These are phyloP conservation scores for Debaryomyces hansenii DNA, from an alignment of 805 yeast species.

Conservation along the genomic window DNA sequence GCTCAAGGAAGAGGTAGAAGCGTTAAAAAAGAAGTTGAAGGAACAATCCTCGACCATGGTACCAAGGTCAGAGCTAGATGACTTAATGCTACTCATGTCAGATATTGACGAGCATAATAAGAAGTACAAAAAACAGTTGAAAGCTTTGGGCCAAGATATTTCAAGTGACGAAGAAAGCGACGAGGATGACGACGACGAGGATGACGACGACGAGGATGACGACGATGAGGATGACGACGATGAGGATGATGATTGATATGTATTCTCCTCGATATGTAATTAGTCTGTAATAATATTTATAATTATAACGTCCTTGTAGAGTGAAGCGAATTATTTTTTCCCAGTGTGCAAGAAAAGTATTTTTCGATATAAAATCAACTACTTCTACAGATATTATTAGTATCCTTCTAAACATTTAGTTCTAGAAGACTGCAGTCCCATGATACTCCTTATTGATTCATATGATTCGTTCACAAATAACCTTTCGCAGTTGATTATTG, in stretches of 20 bases:
- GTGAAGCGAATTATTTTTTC: no score
- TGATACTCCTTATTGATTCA: slow-evolving; percentile 80
- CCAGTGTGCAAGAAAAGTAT: no score
- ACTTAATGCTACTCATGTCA: slow-evolving; percentile 70
- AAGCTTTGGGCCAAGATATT: slow-evolving; percentile 54
- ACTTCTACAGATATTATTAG: no score
- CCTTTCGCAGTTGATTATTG: slow-evolving; percentile 59
- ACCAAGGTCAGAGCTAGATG: slow-evolving; percentile 63
- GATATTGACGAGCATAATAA: slow-evolving; percentile 72
- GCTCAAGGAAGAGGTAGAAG: slow-evolving; percentile 7
- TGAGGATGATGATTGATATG: background rate
- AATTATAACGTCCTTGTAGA: no score
- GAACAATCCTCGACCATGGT: slow-evolving; percentile 21
- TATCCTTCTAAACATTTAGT: no score
- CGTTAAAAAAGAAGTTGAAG: slow-evolving; percentile 2
- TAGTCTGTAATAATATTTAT: no score
- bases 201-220: slow-evolving; percentile 34
- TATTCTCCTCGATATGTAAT: no score
- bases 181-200: slow-evolving; percentile 62
- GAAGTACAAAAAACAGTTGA: slow-evolving; percentile 54
- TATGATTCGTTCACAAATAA: slow-evolving; percentile 95
- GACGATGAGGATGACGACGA: slow-evolving; percentile 10
- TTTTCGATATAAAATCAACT: no score
- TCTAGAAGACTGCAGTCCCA: slow-evolving; percentile 7
- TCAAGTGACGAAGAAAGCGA: slow-evolving; percentile 73